A percentile compares a stretch with the other conserved stretches of the same genome.
phyloP scores from a whole-genome alignment of 2,329 filamentous ascomycete species.

The Pseudogymnoascus destructans region DNA sequence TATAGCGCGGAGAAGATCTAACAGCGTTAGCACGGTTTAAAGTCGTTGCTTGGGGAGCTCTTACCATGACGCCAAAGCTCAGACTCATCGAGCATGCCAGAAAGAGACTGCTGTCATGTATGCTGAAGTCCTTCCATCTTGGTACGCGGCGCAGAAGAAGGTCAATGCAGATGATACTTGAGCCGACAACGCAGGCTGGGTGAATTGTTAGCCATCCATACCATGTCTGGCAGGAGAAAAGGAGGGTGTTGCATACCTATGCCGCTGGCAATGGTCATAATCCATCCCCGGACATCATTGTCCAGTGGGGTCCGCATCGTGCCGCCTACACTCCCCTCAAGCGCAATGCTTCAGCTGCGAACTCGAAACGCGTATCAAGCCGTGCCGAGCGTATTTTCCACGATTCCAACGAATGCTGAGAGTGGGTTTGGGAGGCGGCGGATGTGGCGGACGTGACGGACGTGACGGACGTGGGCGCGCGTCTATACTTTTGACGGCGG shows the following conservation, averaged over 20 bases:
- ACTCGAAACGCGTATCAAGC: background rate
- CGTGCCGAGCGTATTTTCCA: background rate
- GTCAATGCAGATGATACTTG: constrained; percentile 79
- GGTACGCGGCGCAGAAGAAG: constrained; percentile 60
- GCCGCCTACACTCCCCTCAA: constrained; percentile 1
- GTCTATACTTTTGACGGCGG: background rate
- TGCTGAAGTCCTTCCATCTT: constrained; percentile 63
- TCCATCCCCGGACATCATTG: constrained; percentile 87
- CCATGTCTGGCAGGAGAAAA: background rate
- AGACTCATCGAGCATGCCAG: constrained; percentile 78
- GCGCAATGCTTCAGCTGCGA: background rate
- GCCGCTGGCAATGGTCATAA: constrained; percentile 78
- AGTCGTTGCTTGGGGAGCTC: constrained; percentile 20
- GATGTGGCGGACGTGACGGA: no score
- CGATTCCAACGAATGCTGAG: background rate
- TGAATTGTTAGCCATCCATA: constrained; percentile 10
- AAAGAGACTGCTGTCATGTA: constrained; percentile 81
- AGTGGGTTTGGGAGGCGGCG: background rate
- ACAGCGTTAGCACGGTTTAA: background rate
- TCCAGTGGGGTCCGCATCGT: constrained; percentile 30
- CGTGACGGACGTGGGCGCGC: background rate
- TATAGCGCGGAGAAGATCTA: constrained; percentile 86
- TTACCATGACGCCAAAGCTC: constrained; percentile 92
- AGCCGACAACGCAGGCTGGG: constrained; percentile 55
- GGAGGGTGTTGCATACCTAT: constrained; percentile 36